A percentile compares a stretch with the other conserved stretches of the same genome.
phyloP scores from a whole-genome alignment of 2,329 filamentous ascomycete species.

The Alternaria triticina region DNA sequence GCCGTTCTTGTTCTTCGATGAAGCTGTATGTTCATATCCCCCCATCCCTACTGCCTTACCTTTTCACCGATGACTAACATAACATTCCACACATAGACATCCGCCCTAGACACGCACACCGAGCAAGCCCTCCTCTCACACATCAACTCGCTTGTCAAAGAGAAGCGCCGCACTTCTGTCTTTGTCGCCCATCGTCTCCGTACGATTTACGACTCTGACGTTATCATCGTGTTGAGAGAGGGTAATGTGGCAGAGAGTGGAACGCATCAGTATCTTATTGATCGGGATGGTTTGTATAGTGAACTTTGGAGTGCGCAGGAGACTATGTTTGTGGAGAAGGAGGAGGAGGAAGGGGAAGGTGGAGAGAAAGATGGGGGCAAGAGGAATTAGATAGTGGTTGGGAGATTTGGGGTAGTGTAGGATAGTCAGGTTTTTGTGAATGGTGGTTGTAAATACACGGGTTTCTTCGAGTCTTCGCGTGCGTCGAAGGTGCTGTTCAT shows the following conservation, averaged over 20 bases:
- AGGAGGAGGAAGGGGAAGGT: conserved; percentile 6
- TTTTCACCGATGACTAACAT: conserved; percentile 4
- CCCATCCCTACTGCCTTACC: not conserved
- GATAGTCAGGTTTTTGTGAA: not conserved
- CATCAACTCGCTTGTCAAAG: conserved; percentile 89
- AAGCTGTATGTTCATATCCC: conserved; percentile 65
- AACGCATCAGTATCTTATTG: conserved; percentile 83
- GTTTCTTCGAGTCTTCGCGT: not conserved
- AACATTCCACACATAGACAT: conserved; percentile 62
- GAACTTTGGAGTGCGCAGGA: conserved; percentile 79
- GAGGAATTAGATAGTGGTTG: not conserved
- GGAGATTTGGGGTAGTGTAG: not conserved
- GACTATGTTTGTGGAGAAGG: conserved; percentile 39
- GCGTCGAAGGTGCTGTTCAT: not conserved
- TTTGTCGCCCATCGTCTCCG: conserved; percentile 92
- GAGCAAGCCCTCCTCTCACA: conserved; percentile 89
- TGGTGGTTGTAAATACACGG: not conserved
- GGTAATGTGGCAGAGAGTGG: conserved; percentile 88
- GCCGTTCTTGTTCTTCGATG: conserved; percentile 90
- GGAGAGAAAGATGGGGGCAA: not conserved
- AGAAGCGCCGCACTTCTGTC: conserved; percentile 87
- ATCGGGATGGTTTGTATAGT: conserved; percentile 79
- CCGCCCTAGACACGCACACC: conserved; percentile 89
- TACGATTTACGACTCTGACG: conserved; percentile 89
- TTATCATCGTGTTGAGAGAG: conserved; percentile 88